phyloP scores from a whole-genome alignment of 2,329 filamentous ascomycete species.

The Fusarium abutilonis region DNA sequence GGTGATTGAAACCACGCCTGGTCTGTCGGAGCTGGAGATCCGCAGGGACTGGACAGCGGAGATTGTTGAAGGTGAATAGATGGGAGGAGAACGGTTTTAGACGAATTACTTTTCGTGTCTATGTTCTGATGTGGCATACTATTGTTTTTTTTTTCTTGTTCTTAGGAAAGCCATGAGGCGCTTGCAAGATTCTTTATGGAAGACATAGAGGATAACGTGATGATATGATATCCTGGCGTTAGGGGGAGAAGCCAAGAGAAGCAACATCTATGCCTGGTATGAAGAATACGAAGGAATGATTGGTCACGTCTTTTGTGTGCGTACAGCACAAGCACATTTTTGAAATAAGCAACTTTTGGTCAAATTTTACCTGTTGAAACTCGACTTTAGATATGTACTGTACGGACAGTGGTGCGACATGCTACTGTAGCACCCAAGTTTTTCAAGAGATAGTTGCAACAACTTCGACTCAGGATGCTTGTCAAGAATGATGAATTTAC shows the following conservation, averaged over 20 bases:
- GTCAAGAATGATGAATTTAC: too few species aligned
- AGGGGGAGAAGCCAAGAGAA: conserved; percentile 17
- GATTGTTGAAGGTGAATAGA: conserved; percentile 56
- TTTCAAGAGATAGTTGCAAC: too few species aligned
- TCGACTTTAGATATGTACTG: too few species aligned
- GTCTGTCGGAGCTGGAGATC: conserved; percentile 68
- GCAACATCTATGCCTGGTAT: conserved; percentile 24
- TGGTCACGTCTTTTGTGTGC: background rate
- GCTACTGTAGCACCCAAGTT: too few species aligned
- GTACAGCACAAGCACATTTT: too few species aligned
- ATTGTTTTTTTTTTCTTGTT: too few species aligned
- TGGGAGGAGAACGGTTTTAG: conserved; percentile 1
- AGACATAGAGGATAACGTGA: conserved; percentile 29
- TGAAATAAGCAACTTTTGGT: background rate
- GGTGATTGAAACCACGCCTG: conserved; percentile 72
- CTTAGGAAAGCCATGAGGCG: conserved; percentile 5
- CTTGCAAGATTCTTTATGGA: conserved; percentile 6
- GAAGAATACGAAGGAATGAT: conserved; percentile 35
- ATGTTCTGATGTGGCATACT: background rate
- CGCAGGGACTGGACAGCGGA: conserved; percentile 70
- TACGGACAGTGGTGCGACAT: too few species aligned
- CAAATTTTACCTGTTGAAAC: too few species aligned
- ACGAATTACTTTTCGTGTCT: conserved; percentile 15
- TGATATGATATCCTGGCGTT: conserved; percentile 41
- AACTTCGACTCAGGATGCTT: too few species aligned